Conservation (phyloP, 768 basidiomycete species). For the Naganishia onofrii region DNA sequence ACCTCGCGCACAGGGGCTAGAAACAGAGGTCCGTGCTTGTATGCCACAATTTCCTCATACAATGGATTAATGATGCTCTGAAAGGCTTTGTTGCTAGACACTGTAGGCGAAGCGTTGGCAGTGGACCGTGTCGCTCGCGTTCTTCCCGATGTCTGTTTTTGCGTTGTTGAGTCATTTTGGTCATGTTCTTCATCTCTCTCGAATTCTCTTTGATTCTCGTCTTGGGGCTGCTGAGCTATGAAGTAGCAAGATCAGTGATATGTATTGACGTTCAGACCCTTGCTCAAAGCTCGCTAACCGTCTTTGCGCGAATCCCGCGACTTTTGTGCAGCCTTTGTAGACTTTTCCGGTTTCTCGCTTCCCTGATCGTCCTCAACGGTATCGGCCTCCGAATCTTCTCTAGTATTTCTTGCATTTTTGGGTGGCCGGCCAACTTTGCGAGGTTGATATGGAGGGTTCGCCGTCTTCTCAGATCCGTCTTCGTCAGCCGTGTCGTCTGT, state of each 20-base stretch:
- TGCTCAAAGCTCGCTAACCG: not conserved
- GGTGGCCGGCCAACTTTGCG: not conserved
- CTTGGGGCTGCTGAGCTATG: slow-evolving; percentile 25
- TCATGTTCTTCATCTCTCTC: slow-evolving; percentile 3
- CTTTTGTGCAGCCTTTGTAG: not conserved
- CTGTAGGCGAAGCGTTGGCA: slow-evolving; percentile 19
- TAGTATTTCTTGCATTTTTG: not conserved
- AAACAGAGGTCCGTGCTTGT: slow-evolving; percentile 85
- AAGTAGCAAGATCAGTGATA: not conserved
- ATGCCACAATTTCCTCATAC: slow-evolving; percentile 75
- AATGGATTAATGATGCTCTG: slow-evolving; percentile 63
- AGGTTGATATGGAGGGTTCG: not conserved
- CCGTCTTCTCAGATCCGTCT: slow-evolving; percentile 7
- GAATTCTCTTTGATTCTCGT: slow-evolving; percentile 15
- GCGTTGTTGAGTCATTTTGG: not conserved
- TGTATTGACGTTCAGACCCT: not conserved
- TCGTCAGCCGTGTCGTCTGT: slow-evolving; percentile 13
- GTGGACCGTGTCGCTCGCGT: slow-evolving; percentile 27
- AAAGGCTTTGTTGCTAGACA: slow-evolving; percentile 24
- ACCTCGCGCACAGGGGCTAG: slow-evolving; percentile 78
- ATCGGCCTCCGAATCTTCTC: slow-evolving; percentile 4
- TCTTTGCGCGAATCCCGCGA: slow-evolving; percentile 12
- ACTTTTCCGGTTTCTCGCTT: slow-evolving; percentile 7
- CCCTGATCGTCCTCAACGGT: slow-evolving; percentile 7
- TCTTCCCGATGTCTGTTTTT: not conserved